A percentile compares a stretch with the other conserved stretches of the same genome.
These are phyloP conservation scores for Ogataea trehalophila DNA, from an alignment of 805 yeast species.

Conservation along the genomic window DNA sequence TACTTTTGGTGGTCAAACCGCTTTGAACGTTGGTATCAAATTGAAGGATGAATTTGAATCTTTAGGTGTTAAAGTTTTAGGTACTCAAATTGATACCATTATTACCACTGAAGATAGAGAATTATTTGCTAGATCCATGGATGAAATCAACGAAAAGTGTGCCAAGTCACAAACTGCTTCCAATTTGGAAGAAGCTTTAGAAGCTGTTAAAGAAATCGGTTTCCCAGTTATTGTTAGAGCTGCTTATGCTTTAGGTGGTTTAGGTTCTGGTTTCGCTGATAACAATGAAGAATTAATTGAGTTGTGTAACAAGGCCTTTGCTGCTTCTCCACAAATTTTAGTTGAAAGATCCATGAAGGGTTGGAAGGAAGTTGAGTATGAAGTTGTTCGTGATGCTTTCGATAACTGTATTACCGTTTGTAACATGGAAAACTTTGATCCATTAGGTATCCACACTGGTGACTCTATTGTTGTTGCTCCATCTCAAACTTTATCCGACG, in stretches of 20 bases:
- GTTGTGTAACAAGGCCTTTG: slow-evolving; percentile 86
- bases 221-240: slow-evolving; percentile 97
- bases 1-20: slow-evolving; percentile 99
- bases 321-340: slow-evolving; percentile 92
- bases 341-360: slow-evolving; percentile 98
- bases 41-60: slow-evolving; percentile 92
- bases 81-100: slow-evolving; percentile 93
- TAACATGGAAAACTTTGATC: slow-evolving; percentile 99
- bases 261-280: slow-evolving; percentile 96
- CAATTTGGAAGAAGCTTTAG: slow-evolving; percentile 73
- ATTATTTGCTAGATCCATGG: slow-evolving; percentile 90
- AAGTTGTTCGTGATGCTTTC: slow-evolving; percentile 95
- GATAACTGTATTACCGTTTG: slow-evolving; percentile 98
- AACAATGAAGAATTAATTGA: slow-evolving; percentile 77
- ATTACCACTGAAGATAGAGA: slow-evolving; percentile 99
- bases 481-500: slow-evolving; percentile 94
- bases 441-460: slow-evolving; percentile 98
- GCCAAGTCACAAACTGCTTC: slow-evolving; percentile 89
- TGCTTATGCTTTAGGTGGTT: slow-evolving; percentile 95
- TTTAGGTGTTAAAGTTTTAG: slow-evolving; percentile 90
- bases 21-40: slow-evolving; percentile 90
- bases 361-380: slow-evolving; percentile 98
- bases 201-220: slow-evolving; percentile 81
- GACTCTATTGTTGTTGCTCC: slow-evolving; percentile 99
- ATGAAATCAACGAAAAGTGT: slow-evolving; percentile 90